Percentiles rank a stretch among this genome's conserved stretches.
Conservation (phyloP, 768 basidiomycete genomes). For the Leccinum disarticulatum region DNA sequence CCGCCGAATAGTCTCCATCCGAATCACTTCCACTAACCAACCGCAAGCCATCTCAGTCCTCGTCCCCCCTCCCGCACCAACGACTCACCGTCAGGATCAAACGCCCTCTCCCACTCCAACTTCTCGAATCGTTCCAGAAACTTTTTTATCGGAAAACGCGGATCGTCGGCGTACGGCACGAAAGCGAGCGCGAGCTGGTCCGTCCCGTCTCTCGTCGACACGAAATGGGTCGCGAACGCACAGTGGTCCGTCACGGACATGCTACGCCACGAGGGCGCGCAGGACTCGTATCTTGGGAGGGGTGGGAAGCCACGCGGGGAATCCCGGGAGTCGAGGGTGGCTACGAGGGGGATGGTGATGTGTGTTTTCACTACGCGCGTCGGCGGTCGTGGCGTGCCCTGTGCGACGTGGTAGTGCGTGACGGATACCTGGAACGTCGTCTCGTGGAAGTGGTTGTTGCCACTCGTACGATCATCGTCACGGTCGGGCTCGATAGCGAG, state of each 20-base stretch:
- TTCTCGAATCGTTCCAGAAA: slow-evolving; percentile 16
- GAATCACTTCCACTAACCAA: slow-evolving; percentile 46
- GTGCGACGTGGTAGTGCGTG: background rate
- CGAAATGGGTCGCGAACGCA: too few species aligned
- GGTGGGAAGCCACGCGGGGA: slow-evolving; percentile 6
- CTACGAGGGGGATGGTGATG: slow-evolving; percentile 9
- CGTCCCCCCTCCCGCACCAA: slow-evolving; percentile 13
- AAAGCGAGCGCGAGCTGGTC: background rate
- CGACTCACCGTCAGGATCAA: slow-evolving; percentile 49
- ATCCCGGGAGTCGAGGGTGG: slow-evolving; percentile 9
- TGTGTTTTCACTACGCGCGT: background rate
- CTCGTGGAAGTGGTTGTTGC: background rate
- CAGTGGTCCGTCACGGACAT: slow-evolving; percentile 8
- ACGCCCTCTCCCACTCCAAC: slow-evolving; percentile 39
- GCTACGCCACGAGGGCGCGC: slow-evolving; percentile 42
- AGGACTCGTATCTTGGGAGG: slow-evolving; percentile 44
- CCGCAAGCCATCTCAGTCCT: too few species aligned
- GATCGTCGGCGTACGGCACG: slow-evolving; percentile 56
- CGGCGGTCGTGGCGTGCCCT: background rate
- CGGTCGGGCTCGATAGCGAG: background rate
- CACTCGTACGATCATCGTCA: background rate
- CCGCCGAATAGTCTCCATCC: slow-evolving; percentile 43
- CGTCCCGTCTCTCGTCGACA: background rate
- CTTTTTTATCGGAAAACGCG: slow-evolving; percentile 3
- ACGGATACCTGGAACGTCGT: background rate